Evolutionary conservation across 305 asterid genomes (phyloP).

Genomic region (Rubia peregrina): DNA sequence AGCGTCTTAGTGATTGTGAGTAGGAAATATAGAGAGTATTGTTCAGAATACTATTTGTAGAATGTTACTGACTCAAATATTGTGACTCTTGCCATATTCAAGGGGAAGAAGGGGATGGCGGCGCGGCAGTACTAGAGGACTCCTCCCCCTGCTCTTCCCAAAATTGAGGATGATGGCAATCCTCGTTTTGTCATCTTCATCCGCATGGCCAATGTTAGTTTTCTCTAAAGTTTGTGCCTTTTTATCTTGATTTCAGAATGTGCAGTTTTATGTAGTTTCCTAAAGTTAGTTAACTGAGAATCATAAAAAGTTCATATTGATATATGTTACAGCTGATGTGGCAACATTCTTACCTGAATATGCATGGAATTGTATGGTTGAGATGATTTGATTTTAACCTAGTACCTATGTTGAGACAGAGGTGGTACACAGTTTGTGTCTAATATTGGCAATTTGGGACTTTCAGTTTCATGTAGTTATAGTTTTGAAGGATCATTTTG

Average conservation of each 20-base stretch:
- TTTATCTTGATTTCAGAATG: neutral
- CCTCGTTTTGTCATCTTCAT: conserved; percentile 85
- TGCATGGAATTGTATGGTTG: neutral
- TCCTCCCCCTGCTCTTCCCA: conserved; percentile 70
- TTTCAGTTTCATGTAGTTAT: neutral
- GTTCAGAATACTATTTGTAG: neutral
- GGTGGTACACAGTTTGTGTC: neutral
- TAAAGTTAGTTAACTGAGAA: neutral
- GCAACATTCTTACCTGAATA: neutral
- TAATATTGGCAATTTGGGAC: neutral
- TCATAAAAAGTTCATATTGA: neutral
- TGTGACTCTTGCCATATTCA: conserved; percentile 3
- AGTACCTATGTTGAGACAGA: neutral
- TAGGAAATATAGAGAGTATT: too few species aligned
- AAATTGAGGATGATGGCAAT: conserved; percentile 95
- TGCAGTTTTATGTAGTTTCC: neutral
- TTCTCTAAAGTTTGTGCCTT: neutral
- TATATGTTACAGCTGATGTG: neutral
- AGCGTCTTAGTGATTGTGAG: neutral
- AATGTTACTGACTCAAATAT: neutral
- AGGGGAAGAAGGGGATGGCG: conserved; percentile 82
- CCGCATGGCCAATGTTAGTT: conserved; percentile 74
- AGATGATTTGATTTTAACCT: neutral
- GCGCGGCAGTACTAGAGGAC: conserved; percentile 56
- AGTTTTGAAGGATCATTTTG: neutral